phyloP scores from a whole-genome alignment of 306 rosid species.

The Casuarina cunninghamiana region DNA sequence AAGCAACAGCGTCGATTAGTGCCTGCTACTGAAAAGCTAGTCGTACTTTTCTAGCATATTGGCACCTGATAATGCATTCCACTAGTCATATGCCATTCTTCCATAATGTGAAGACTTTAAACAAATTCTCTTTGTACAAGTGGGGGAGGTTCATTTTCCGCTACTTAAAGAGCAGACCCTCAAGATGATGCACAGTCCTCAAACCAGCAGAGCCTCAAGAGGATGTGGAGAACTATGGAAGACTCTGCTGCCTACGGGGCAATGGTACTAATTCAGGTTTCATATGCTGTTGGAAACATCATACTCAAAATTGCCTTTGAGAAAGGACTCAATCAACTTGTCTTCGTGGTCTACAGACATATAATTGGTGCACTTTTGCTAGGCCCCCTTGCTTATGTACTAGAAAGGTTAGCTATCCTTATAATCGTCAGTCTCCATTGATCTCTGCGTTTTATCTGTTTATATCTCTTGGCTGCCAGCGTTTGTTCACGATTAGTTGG shows the following conservation, averaged over 20 bases:
- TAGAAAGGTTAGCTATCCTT: conserved; percentile 29
- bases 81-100: background rate
- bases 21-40: background rate
- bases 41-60: background rate
- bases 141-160: background rate
- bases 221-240: conserved; percentile 18
- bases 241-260: conserved; percentile 16
- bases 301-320: conserved; percentile 25
- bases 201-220: background rate
- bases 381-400: conserved; percentile 28
- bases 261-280: conserved; percentile 25
- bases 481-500: background rate
- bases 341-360: conserved; percentile 39
- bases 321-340: conserved; percentile 35
- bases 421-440: background rate
- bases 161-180: background rate
- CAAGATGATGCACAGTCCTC: background rate
- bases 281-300: conserved; percentile 25
- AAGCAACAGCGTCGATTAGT: background rate
- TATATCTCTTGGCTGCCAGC: background rate
- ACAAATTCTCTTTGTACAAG: background rate
- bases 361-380: conserved; percentile 30
- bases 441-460: background rate
- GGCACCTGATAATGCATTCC: background rate
- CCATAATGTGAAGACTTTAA: background rate